Evolutionary conservation across 768 basidiomycete species (phyloP), one percentile per base, ranked within the genome.

Genomic region (Boletus sp.): DNA sequence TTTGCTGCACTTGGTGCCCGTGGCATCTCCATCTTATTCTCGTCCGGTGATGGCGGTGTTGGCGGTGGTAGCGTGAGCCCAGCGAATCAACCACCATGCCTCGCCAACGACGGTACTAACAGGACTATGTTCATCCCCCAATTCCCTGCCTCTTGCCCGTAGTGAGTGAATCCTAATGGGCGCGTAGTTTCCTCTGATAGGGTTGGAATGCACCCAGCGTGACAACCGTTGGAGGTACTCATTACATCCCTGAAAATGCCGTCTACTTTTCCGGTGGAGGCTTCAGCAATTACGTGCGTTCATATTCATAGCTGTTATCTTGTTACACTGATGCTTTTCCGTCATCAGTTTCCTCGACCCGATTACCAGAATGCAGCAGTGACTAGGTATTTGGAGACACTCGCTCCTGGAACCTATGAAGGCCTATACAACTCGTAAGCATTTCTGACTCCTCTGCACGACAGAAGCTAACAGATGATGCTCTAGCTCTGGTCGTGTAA

Each of bases 1-100:
- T 84, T 91, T 52, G 87, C 86, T n/a, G 77, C 82, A 58, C 80
- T 91, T 12, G 87, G 87, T 56, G 81, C 77, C 47, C 82, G 87
- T 2, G 89, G 90, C 17, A 76, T 85, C 17, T 83, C 87, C 7
- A 50, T 90, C 28, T 65, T 83, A 36, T 88, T 88, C 70, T 77
- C 82, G 11, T 86, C 85, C 28, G 87, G 88, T 12, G 88, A 90
- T 60, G 65, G 66, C 11, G 89, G 89, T 15, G 89, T 89, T 17
- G 89, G 89, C 2, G 88, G 85, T 64, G 78, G 80, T 29, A 65
- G 84, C 60, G 46, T 78, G 1, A 57, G 86, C 65, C 83, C 84
- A 17, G 70, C 73, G 0, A 81, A 76, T 9, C 80, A 84, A 14
- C 24, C 24, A 51, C 35, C 65, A 39, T 90, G 89, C 64, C 67